These are phyloP conservation scores for Fusarium miscanthi DNA, from an alignment of 2,329 filamentous ascomycete genomes.

Conservation along the genomic window DNA sequence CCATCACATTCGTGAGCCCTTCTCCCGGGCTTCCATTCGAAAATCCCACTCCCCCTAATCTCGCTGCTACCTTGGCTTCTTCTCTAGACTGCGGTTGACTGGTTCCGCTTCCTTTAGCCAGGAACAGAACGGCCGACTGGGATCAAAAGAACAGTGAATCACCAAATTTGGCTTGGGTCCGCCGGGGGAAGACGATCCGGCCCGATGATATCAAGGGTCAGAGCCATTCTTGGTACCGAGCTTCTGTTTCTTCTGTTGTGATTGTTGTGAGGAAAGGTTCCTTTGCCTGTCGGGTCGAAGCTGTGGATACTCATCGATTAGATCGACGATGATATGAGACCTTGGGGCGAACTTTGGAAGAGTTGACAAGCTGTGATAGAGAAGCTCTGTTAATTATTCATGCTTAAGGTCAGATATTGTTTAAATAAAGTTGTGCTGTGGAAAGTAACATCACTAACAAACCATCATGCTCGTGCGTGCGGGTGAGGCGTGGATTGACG, in stretches of 20 bases:
- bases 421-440: background rate
- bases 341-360: background rate
- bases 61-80: constrained; percentile 9
- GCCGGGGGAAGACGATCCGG: constrained; percentile 46
- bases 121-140: constrained; percentile 25
- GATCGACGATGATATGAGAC: constrained; percentile 25
- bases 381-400: background rate
- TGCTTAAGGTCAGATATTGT: background rate
- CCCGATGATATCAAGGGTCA: constrained; percentile 41
- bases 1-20: constrained; percentile 9
- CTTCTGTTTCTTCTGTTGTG: constrained; percentile 31
- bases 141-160: constrained; percentile 11
- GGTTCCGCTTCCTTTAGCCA: constrained; percentile 35
- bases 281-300: constrained; percentile 28
- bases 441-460: constrained; percentile 8
- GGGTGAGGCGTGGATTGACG: constrained; percentile 37
- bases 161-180: constrained; percentile 33
- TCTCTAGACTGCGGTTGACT: constrained; percentile 2
- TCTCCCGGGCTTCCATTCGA: constrained; percentile 28
- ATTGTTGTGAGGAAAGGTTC: constrained; percentile 24
- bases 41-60: constrained; percentile 18
- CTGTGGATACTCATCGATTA: constrained; percentile 22
- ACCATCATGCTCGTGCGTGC: constrained; percentile 28
- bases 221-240: constrained; percentile 42
- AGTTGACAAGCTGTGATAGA: background rate